Conservation (phyloP, 2,329 filamentous ascomycete species). For the Colletotrichum truncatum region DNA sequence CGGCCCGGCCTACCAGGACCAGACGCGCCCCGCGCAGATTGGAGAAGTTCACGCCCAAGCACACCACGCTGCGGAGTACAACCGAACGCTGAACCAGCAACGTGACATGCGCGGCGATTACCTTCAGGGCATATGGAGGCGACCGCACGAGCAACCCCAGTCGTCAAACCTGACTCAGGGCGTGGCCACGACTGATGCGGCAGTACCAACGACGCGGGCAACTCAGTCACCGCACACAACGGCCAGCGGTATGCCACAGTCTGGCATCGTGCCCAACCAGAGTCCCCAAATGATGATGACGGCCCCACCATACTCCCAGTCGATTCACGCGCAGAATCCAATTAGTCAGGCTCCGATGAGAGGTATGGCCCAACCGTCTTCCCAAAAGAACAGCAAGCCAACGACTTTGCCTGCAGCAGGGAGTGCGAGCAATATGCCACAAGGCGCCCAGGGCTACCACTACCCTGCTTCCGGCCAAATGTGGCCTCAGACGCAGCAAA, state of each 20-base stretch:
- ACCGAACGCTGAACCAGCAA: conserved; percentile 83
- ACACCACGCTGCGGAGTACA: conserved; percentile 89
- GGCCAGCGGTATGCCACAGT: conserved; percentile 63
- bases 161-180: conserved; percentile 58
- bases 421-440: conserved; percentile 56
- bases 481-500: conserved; percentile 74
- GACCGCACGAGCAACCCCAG: conserved; percentile 80
- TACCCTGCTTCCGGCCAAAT: conserved; percentile 70
- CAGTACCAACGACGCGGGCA: conserved; percentile 59
- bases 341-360: conserved; percentile 78
- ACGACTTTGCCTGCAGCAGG: conserved; percentile 64
- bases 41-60: conserved; percentile 87
- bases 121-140: conserved; percentile 82
- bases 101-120: conserved; percentile 83
- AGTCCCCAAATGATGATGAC: conserved; percentile 75
- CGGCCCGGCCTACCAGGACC: conserved; percentile 88
- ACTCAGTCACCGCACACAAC: conserved; percentile 68
- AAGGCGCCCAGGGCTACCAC: conserved; percentile 65
- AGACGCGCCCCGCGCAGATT: conserved; percentile 78
- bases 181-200: conserved; percentile 52
- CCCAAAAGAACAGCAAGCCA: conserved; percentile 73
- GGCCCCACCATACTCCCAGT: conserved; percentile 73
- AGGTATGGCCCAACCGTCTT: conserved; percentile 69
- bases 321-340: conserved; percentile 75
- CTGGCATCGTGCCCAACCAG: conserved; percentile 67